A percentile compares a stretch with the other conserved stretches of the same genome.
Conservation (phyloP, 345 rosid species). For the Arabis hirsuta region DNA sequence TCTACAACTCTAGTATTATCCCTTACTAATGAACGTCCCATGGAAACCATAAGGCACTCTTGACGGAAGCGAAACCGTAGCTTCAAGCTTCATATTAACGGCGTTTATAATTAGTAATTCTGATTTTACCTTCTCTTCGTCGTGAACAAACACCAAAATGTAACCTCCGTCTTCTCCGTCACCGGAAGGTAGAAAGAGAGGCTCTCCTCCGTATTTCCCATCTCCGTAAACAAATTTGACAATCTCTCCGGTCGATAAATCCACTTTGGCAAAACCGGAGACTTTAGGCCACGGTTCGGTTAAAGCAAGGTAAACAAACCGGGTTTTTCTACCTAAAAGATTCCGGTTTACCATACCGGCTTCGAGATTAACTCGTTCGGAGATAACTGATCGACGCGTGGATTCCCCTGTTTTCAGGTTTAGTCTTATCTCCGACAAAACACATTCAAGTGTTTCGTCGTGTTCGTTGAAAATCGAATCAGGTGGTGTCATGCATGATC, state of each 20-base stretch:
- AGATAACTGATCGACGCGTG: conserved; percentile 57
- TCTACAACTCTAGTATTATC: neutral
- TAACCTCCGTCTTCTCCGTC: conserved; percentile 57
- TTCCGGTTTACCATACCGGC: conserved; percentile 92
- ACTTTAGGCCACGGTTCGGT: conserved; percentile 95
- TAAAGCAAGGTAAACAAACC: conserved; percentile 65
- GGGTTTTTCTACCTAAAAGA: conserved; percentile 68
- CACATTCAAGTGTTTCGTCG: conserved; percentile 70
- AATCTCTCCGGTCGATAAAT: conserved; percentile 59
- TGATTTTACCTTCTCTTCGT: conserved; percentile 70
- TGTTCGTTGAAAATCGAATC: conserved; percentile 85
- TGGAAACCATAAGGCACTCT: conserved; percentile 91
- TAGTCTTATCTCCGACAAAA: conserved; percentile 77
- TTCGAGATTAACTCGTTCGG: conserved; percentile 67
- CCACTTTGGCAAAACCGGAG: conserved; percentile 83
- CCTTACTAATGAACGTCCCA: conserved; percentile 64
- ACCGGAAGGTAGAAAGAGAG: conserved; percentile 58
- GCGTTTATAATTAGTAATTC: conserved; percentile 70
- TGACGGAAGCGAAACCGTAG: conserved; percentile 67
- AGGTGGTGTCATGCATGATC: conserved; percentile 86
- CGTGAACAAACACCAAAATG: conserved; percentile 67
- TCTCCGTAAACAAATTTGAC: conserved; percentile 62
- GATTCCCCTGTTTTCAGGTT: conserved; percentile 72
- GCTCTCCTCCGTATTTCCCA: conserved; percentile 72
- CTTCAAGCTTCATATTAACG: conserved; percentile 57